Evolutionary conservation across 371 early-diverging fungal genomes (phyloP), one percentile per base, ranked within the genome.

Genomic region (Neoconidiobolus thromboides): DNA sequence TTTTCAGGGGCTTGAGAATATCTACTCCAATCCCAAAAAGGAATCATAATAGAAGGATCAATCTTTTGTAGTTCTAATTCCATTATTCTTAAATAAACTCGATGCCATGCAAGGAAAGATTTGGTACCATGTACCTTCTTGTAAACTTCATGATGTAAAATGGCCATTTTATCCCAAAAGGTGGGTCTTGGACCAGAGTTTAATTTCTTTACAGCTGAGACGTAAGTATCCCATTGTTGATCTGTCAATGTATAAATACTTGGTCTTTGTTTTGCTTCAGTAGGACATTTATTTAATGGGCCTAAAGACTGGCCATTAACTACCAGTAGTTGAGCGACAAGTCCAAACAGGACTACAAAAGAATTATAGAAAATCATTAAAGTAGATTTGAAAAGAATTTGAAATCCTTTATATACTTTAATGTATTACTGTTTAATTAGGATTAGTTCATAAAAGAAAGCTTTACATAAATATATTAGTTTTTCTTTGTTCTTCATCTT

Each of bases 51-150:
- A 2, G 7, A 38, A 14, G 12, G 2, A 37, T 62, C 62, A 43
- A 56, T 56, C 12, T 55, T 47, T 48, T 38, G 43, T 40, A 62
- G 44, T 6, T 37, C 38, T 5, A 2, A n/a, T 38, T 62, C 62
- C n/a, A 62, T 41, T 2, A 40, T 42, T 1, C 26, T 12, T n/a
- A 62, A 15, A 46, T 37, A 62, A 6, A 12, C 48, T 15, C 62
- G 55, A 56, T 62, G 62, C 62, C 62, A 62, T 10, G 62, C 52
- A 5, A 62, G 41, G 42, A 62, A 62, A 4, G n/a, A 15, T 9
- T 56, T 39, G 1, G n/a, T 53, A 12, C 56, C 15, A 42, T 62
- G 62, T 4, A 59, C 40, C 10, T 14, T 0, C 2, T 15, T 41
- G 42, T 59, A 59, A 42, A 48, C 37, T 26, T 48, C 40, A 14